Conservation (phyloP, 2,329 filamentous ascomycete genomes). For the Monilinia aucupariae region DNA sequence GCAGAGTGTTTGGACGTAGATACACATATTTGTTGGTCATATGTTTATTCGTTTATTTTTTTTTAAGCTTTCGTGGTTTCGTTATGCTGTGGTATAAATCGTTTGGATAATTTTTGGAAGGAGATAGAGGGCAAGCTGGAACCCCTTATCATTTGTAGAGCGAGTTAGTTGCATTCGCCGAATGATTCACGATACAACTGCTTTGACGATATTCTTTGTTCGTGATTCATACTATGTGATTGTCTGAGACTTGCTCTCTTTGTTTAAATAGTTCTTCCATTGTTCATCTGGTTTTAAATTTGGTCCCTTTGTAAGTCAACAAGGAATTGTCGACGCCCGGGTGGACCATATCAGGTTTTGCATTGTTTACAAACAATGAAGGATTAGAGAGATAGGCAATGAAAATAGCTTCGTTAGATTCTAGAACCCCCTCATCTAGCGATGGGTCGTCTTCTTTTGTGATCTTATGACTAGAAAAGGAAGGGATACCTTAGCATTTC, state of each 20-base stretch:
- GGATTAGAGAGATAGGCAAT: neutral
- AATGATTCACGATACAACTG: neutral
- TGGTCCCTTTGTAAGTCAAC: neutral
- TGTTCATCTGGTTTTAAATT: neutral
- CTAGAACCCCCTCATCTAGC: neutral
- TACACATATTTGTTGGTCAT: neutral
- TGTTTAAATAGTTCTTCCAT: neutral
- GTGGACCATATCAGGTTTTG: neutral
- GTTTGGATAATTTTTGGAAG: neutral
- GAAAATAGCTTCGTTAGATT: constrained; percentile 1
- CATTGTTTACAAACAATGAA: neutral
- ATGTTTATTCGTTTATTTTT: neutral
- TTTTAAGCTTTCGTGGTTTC: neutral
- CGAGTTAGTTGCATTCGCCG: neutral
- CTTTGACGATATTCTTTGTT: constrained; percentile 5
- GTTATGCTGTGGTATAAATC: neutral
- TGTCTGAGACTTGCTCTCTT: constrained; percentile 7
- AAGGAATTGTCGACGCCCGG: neutral
- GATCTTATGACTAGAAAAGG: constrained; percentile 4
- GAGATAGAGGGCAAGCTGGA: neutral
- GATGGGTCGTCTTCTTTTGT: neutral
- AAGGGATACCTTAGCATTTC: neutral
- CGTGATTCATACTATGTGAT: neutral
- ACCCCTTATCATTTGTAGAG: neutral
- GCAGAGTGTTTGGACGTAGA: constrained; percentile 8